Conservation (phyloP, 305 asterid species). For the Fraxinus velutina region DNA sequence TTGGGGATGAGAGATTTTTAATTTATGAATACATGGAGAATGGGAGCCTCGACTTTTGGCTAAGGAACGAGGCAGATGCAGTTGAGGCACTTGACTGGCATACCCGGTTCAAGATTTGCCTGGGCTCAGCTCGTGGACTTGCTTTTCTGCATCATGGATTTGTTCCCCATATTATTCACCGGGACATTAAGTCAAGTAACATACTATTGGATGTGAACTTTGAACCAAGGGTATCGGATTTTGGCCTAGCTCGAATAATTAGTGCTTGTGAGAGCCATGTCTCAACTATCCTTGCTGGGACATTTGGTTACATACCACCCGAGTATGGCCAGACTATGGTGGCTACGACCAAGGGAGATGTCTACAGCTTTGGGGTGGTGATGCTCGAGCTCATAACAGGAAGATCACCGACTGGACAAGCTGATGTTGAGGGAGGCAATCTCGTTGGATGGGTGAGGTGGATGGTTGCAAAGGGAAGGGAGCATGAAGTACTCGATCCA, state of each 20-base stretch:
- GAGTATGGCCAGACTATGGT: conserved; percentile 84
- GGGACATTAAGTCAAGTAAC: conserved; percentile 60
- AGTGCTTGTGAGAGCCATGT: conserved; percentile 86
- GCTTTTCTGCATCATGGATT: conserved; percentile 80
- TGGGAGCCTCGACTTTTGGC: conserved; percentile 82
- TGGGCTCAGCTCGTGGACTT: conserved; percentile 65
- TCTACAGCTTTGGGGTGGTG: conserved; percentile 85
- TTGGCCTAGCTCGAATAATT: conserved; percentile 73
- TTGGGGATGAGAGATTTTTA: conserved; percentile 60
- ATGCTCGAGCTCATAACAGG: conserved; percentile 85
- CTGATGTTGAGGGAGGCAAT: conserved; percentile 80
- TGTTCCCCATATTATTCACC: conserved; percentile 63
- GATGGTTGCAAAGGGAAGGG: conserved; percentile 51
- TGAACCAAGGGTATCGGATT: conserved; percentile 60
- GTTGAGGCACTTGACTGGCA: conserved; percentile 47
- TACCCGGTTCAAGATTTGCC: conserved; percentile 50
- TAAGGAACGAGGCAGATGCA: conserved; percentile 42
- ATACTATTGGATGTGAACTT: conserved; percentile 45
- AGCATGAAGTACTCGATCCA: conserved; percentile 39
- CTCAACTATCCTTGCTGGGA: conserved; percentile 69
- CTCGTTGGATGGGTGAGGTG: conserved; percentile 88
- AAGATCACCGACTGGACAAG: conserved; percentile 64
- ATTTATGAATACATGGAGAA: conserved; percentile 80
- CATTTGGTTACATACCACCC: conserved; percentile 84
- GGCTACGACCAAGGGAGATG: conserved; percentile 75